Conservation (phyloP, 208 protist species). For the Leishmania braziliensis region DNA sequence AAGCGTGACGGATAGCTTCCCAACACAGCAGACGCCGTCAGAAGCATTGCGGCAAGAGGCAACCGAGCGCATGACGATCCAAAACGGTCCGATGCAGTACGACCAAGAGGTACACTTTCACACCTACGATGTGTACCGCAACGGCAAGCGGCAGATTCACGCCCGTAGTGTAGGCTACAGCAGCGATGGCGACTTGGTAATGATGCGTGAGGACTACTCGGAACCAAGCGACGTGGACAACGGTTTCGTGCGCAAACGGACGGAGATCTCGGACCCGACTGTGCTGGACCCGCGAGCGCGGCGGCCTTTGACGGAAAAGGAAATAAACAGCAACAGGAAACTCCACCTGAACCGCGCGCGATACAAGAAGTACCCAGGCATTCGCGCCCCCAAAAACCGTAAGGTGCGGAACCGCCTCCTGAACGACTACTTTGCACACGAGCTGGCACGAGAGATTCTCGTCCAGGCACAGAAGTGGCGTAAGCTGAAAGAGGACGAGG, state of each 20-base stretch:
- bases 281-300: conserved; percentile 81
- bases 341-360: conserved; percentile 46
- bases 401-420: conserved; percentile 81
- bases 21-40: conserved; percentile 36
- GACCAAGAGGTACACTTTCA: conserved; percentile 79
- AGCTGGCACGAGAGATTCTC: conserved; percentile 50
- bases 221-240: conserved; percentile 80
- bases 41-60: conserved; percentile 57
- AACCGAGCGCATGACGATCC: conserved; percentile 69
- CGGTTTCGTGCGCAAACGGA: conserved; percentile 45
- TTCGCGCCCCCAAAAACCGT: conserved; percentile 70
- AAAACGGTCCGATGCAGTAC: conserved; percentile 67
- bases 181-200: conserved; percentile 82
- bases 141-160: conserved; percentile 77
- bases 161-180: conserved; percentile 86
- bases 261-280: conserved; percentile 63
- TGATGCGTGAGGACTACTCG: conserved; percentile 77
- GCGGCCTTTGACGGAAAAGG: conserved; percentile 63
- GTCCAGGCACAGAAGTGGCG: conserved; percentile 51
- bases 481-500: conserved; percentile 25
- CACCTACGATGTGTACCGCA: conserved; percentile 84
- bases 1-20: conserved; percentile 68
- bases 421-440: conserved; percentile 84
- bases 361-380: conserved; percentile 89
- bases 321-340: conserved; percentile 47